Base-by-base conservation (phyloP, 148 eudicot species). In the Suaeda aralocaspica region DNA sequence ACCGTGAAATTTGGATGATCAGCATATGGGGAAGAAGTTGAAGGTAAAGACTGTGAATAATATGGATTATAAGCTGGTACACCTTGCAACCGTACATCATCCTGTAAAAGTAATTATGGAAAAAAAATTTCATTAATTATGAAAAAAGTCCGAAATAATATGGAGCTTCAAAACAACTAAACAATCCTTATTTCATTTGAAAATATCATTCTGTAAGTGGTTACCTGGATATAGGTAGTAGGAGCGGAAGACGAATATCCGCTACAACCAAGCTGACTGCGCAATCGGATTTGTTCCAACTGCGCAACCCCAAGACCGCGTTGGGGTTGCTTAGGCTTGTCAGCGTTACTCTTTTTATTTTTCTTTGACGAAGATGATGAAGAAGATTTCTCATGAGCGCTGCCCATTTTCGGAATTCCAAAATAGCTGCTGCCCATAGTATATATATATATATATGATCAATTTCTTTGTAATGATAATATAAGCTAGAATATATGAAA, bases 261-360 rank as follows among this genome's bases (percentile, higher is more conserved):
- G 46, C 61, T 63, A 56, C 81, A 68, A 39, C 77, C 88, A 72
- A 90, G 59, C 66, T 87, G 90, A 39, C 55, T 72, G 29, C 86
- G 88, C 45, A 90, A 68, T 66, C 96, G 81, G 71, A 90, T 83
- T 79, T 88, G 88, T 73, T 90, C 96, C 64, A 90, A 74, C 66
- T 88, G 96, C 60, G 96, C 96, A 80, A 90, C 92, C 36, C 96
- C 92, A 59, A 90, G 87, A 1, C 96, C 96, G 79, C 96, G 83
- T 65, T 90, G 96, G 15, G 96, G 96, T 29, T 90, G 92, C 55
- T 80, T 90, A 7, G 90, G 91, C 85, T 90, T 88, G 9, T 86
- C 89, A 0, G 73, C 28, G 28, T 73, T 61, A 28, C 66, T 70
- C 62, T 84, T 92, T 70, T 79, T 86, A 15, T 82, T 84, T 75